These are phyloP conservation scores for Globisporangium viniferum DNA, from an alignment of 352 stramenopile species.

Conservation along the genomic window DNA sequence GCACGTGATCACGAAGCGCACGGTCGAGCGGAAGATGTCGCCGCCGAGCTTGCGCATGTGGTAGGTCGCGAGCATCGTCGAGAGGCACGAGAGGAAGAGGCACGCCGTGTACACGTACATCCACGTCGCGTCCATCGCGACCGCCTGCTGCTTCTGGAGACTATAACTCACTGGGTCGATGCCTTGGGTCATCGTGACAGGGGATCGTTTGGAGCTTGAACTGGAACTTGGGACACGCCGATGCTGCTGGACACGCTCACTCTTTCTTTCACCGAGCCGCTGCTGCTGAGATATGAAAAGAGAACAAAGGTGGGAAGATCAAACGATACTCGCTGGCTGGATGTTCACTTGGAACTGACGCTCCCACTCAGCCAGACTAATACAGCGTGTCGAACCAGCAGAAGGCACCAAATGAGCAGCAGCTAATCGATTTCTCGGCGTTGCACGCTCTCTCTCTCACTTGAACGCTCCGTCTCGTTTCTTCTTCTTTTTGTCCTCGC, in stretches of 20 bases:
- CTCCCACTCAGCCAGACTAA: not conserved
- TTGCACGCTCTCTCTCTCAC: not conserved
- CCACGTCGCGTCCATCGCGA: slow-evolving; percentile 37
- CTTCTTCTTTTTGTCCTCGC: not conserved
- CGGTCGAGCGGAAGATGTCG: slow-evolving; percentile 65
- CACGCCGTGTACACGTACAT: slow-evolving; percentile 58
- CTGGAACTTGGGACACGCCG: not conserved
- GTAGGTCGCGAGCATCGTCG: slow-evolving; percentile 52
- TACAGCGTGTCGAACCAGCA: too few species aligned
- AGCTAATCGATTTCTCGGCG: not conserved
- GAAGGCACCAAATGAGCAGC: not conserved
- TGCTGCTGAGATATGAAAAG: not conserved
- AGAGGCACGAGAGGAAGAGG: slow-evolving; percentile 54
- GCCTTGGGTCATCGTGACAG: not conserved
- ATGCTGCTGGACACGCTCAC: not conserved
- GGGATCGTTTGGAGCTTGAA: not conserved
- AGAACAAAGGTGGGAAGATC: not conserved
- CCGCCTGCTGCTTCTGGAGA: slow-evolving; percentile 4
- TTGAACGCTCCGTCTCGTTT: not conserved
- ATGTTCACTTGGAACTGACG: not conserved
- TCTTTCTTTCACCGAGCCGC: not conserved
- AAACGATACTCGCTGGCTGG: not conserved
- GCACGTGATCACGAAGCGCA: slow-evolving; percentile 64
- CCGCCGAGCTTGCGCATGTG: slow-evolving; percentile 63
- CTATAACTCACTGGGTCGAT: not conserved